Percentiles rank a stretch among this genome's conserved stretches.
Evolutionary conservation across 768 basidiomycete species (phyloP).

Genomic region (Asterophora parasitica): DNA sequence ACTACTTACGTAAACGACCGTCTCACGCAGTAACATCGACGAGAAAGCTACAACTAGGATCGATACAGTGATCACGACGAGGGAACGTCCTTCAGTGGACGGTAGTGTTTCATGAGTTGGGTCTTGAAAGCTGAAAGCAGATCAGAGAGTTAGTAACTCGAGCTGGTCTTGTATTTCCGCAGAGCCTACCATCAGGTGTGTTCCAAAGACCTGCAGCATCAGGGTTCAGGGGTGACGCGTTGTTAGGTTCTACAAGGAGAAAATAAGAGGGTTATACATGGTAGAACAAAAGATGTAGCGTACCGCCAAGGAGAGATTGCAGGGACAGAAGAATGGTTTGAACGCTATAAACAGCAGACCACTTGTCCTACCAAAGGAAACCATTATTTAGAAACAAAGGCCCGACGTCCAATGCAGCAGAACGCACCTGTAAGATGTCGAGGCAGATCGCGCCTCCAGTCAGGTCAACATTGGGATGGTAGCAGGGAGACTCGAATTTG

Average conservation of each 20-base stretch:
- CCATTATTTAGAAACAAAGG: not conserved
- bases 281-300: slow-evolving; percentile 19
- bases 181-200: slow-evolving; percentile 49
- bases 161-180: not conserved
- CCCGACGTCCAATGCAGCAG: slow-evolving; percentile 3
- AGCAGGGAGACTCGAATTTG: slow-evolving; percentile 87
- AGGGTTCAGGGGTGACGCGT: slow-evolving; percentile 83
- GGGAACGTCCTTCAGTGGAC: slow-evolving; percentile 40
- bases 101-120: slow-evolving; percentile 71
- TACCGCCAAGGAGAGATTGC: slow-evolving; percentile 85
- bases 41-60: slow-evolving; percentile 13
- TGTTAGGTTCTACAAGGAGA: slow-evolving; percentile 72
- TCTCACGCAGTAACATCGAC: slow-evolving; percentile 10
- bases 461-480: slow-evolving; percentile 88
- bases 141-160: not conserved
- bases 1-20: too few species aligned
- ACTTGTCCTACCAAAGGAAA: slow-evolving; percentile 63
- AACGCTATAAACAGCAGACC: slow-evolving; percentile 91
- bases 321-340: slow-evolving; percentile 85
- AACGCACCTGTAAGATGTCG: slow-evolving; percentile 76
- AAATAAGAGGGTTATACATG: not conserved
- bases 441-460: slow-evolving; percentile 73
- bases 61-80: slow-evolving; percentile 18
- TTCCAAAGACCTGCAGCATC: slow-evolving; percentile 85
- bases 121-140: slow-evolving; percentile 55